phyloP scores from a whole-genome alignment of 306 rosid species.

The Quercus cerris region DNA sequence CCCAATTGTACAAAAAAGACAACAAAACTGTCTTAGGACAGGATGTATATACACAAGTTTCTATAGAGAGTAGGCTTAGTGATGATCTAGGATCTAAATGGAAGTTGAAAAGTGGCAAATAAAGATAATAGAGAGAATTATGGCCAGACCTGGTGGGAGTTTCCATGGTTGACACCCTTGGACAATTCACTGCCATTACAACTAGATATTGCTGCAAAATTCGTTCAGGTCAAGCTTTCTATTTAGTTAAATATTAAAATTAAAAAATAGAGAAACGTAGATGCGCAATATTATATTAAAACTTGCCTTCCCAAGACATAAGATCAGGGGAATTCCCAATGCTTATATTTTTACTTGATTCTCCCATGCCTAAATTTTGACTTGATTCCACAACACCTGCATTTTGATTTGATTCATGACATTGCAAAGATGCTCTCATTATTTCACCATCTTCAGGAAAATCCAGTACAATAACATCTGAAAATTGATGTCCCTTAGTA shows the following conservation, averaged over 20 bases:
- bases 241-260: neutral
- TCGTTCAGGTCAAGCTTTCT: slow-evolving; percentile 19
- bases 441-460: slow-evolving; percentile 27
- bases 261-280: neutral
- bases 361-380: slow-evolving; percentile 12
- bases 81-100: neutral
- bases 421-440: slow-evolving; percentile 9
- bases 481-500: slow-evolving; percentile 23
- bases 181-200: slow-evolving; percentile 22
- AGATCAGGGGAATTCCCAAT: slow-evolving; percentile 15
- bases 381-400: slow-evolving; percentile 13
- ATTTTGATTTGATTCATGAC: slow-evolving; percentile 21
- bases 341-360: slow-evolving; percentile 19
- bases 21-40: neutral
- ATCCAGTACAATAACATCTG: slow-evolving; percentile 25
- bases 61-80: neutral
- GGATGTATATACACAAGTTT: neutral
- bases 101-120: slow-evolving; percentile 6
- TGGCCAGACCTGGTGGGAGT: slow-evolving; percentile 52
- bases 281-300: slow-evolving; percentile 10
- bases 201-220: slow-evolving; percentile 41
- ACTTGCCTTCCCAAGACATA: slow-evolving; percentile 43
- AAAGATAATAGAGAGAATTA: slow-evolving; percentile 9
- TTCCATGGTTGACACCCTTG: slow-evolving; percentile 22
- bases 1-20: neutral